phyloP scores from a whole-genome alignment of 192 early-diverging fungal species.

The Entophlyctis helioformis region DNA sequence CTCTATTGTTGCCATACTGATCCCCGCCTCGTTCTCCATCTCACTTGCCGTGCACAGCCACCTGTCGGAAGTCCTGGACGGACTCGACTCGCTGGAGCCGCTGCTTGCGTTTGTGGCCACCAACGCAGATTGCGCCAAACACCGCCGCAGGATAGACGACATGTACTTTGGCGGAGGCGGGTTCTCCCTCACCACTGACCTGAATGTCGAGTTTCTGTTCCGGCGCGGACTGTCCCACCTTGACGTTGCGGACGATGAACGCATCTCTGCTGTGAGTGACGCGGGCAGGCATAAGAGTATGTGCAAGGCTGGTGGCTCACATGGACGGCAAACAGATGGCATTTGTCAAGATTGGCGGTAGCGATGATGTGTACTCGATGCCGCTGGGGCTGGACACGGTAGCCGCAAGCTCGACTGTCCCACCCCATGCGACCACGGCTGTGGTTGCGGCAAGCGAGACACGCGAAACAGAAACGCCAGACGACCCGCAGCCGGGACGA shows the following conservation, averaged over 20 bases:
- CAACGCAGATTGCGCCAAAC: constrained; percentile 29
- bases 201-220: constrained; percentile 46
- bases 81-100: constrained; percentile 2
- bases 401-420: background rate
- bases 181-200: constrained; percentile 35
- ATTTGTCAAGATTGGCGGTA: no score
- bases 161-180: constrained; percentile 25
- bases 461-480: constrained; percentile 1
- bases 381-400: background rate
- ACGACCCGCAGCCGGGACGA: background rate
- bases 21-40: no score
- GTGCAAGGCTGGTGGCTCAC: no score
- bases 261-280: constrained; percentile 30
- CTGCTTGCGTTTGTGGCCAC: constrained; percentile 18
- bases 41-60: no score
- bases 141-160: constrained; percentile 22
- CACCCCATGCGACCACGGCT: background rate
- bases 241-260: constrained; percentile 31
- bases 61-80: background rate
- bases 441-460: background rate
- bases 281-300: constrained; percentile 4
- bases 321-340: no score
- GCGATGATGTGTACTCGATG: background rate
- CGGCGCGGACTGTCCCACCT: constrained; percentile 16
- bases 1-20: constrained; percentile 1